Evolutionary conservation across 177 flowering plant species (phyloP), one percentile per base, ranked within the genome.

Genomic region (Tripterygium wilfordii): DNA sequence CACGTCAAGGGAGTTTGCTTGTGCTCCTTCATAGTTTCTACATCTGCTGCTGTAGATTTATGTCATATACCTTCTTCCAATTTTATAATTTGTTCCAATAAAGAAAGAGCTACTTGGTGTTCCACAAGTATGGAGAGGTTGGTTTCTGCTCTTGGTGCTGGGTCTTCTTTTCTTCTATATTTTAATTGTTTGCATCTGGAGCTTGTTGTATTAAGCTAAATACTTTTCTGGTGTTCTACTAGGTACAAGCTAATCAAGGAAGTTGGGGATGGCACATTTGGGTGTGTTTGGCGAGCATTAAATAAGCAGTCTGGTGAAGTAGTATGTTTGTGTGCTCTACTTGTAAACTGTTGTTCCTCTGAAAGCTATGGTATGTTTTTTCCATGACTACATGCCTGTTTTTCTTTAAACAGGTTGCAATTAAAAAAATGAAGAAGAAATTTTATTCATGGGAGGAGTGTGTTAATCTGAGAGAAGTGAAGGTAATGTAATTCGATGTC

Each of bases 251-350:
- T n/a, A 45, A 85, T 92, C 41, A 85, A 85, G 70, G 98, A 86
- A 69, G 98, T 92, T 65, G 98, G 98, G 51, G 82, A 85, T 71
- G 98, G 98, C 30, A 92, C 95, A 5, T 92, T 88, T 77, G 98
- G 98, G 32, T 83, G n/a, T n/a, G n/a, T n/a, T n/a, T n/a, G n/a
- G n/a, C n/a, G n/a, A n/a, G n/a, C n/a, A n/a, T n/a, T n/a, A 43
- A 77, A 80, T 75, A 84, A 76, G 68, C 87, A 75, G 64, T 64
- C 83, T 68, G 85, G 95, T 58, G 96, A 92, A 83, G 82, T 88
- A 69, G 98, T 91, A 72, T 21, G 96, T 69, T 28, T 7, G 8
- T 36, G 13, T 21, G 17, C n/a, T 23, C 10, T 7, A 2, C 8
- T 1, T 39, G 1, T 37, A 21, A 7, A 8, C n/a, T 29, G 5